These are phyloP conservation scores for Arctium minus DNA, from an alignment of 129 eudicot species.

Conservation along the genomic window DNA sequence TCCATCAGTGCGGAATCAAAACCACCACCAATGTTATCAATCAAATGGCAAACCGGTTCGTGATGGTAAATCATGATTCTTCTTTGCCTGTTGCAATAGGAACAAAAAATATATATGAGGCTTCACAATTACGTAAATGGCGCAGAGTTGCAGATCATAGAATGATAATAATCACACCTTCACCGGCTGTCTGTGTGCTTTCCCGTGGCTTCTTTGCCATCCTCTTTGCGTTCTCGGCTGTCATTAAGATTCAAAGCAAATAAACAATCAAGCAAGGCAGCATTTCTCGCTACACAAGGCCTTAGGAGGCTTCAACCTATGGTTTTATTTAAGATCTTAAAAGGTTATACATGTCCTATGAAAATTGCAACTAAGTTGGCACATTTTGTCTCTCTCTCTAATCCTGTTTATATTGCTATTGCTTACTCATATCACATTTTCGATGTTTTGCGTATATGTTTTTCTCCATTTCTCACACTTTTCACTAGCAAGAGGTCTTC, in stretches of 20 bases:
- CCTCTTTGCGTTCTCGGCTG: conserved; percentile 47
- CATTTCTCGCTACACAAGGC: too few relatives aligned
- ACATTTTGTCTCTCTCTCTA: too few relatives aligned
- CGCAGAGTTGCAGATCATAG: not conserved
- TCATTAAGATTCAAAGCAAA: conserved; percentile 8
- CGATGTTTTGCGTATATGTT: too few relatives aligned
- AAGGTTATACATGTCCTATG: not conserved
- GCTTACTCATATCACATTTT: too few relatives aligned
- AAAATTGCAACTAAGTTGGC: not conserved
- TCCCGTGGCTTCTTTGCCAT: conserved; percentile 47
- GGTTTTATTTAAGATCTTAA: not conserved
- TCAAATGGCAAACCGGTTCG: not conserved
- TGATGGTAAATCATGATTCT: conserved; percentile 22
- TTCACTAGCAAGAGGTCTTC: too few relatives aligned
- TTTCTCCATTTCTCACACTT: too few relatives aligned
- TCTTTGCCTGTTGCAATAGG: conserved; percentile 26
- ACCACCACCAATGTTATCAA: not conserved
- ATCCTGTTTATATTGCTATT: too few relatives aligned
- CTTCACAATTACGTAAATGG: not conserved
- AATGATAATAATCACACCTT: conserved; percentile 14
- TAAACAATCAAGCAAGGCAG: not conserved
- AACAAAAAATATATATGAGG: not conserved
- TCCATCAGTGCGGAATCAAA: not conserved
- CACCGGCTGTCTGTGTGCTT: conserved; percentile 22
- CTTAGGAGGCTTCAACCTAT: not conserved